Evolutionary conservation across 176 grass and related monocot genomes (phyloP).

Genomic region (Ananas comosus): DNA sequence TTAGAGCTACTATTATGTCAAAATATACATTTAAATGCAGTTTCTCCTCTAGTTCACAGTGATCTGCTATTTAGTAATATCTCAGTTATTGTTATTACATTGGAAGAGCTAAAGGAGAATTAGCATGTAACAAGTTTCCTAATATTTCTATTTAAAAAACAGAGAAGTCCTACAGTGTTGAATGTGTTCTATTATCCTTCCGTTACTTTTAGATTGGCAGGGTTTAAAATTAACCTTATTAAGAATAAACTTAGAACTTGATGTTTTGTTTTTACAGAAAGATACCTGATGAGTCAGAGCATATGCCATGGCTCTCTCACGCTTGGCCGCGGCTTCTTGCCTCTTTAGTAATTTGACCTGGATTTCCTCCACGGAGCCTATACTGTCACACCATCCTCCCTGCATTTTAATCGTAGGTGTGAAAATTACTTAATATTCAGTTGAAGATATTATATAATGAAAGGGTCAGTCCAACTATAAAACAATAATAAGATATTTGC

Average conservation of each 20-base stretch:
- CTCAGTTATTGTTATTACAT: no score
- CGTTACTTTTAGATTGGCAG: no score
- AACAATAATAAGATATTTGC: no score
- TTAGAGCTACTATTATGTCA: not conserved
- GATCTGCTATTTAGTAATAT: no score
- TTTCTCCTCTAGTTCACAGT: no score
- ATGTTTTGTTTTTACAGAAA: not conserved
- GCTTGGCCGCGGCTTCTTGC: conserved; percentile 87
- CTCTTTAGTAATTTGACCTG: conserved; percentile 86
- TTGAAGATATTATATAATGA: not conserved
- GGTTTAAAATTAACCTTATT: no score
- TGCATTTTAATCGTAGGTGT: conserved; percentile 24
- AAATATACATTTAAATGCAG: not conserved
- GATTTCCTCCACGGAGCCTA: conserved; percentile 88
- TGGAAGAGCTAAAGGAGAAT: no score
- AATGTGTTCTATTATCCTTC: no score
- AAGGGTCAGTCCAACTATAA: not conserved
- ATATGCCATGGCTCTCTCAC: conserved; percentile 94
- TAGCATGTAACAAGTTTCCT: not conserved
- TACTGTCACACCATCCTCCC: conserved; percentile 95
- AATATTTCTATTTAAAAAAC: not conserved
- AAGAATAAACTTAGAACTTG: no score
- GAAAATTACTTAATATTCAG: not conserved
- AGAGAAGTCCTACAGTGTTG: not conserved
- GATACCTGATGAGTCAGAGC: conserved; percentile 93